phyloP scores from a whole-genome alignment of 176 grass and related monocot species.

The Tillandsia leiboldiana region DNA sequence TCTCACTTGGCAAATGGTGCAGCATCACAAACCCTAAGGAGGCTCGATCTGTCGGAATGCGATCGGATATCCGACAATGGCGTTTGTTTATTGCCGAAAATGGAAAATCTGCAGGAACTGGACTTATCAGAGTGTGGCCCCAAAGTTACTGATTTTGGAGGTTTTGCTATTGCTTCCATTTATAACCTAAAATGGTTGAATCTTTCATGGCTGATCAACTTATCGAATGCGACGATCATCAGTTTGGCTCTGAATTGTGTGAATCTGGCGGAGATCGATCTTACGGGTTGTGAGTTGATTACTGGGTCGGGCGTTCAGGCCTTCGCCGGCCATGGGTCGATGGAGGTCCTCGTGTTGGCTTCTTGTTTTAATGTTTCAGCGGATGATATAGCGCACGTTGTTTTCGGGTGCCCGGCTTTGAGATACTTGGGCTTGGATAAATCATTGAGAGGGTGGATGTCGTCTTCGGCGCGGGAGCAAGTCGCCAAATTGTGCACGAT shows the following conservation, averaged over 20 bases:
- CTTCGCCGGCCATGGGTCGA: not conserved
- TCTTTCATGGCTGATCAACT: constrained; percentile 5
- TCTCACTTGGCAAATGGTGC: not conserved
- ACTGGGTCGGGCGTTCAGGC: constrained; percentile 1
- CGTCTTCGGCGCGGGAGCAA: constrained; percentile 4
- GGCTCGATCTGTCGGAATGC: constrained; percentile 8
- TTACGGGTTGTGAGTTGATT: constrained; percentile 6
- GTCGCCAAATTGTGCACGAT: constrained; percentile 3
- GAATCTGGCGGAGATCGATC: constrained; percentile 6
- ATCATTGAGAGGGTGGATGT: constrained; percentile 1
- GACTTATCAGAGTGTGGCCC: constrained; percentile 1
- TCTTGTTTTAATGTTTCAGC: not conserved
- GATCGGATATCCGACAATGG: constrained; percentile 1
- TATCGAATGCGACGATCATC: not conserved
- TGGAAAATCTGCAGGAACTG: constrained; percentile 2
- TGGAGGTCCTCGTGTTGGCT: constrained; percentile 7
- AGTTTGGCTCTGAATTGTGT: constrained; percentile 1
- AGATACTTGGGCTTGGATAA: constrained; percentile 5
- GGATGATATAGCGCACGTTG: not conserved
- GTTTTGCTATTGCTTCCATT: not conserved
- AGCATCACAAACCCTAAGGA: not conserved
- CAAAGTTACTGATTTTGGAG: not conserved
- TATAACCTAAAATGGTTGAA: not conserved
- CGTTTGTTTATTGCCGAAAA: not conserved
- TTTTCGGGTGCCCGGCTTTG: not conserved